Evolutionary conservation across 495 filamentous ascomycete species (phyloP), one percentile per base, ranked within the genome.

Genomic region (Cercophora scortea): DNA sequence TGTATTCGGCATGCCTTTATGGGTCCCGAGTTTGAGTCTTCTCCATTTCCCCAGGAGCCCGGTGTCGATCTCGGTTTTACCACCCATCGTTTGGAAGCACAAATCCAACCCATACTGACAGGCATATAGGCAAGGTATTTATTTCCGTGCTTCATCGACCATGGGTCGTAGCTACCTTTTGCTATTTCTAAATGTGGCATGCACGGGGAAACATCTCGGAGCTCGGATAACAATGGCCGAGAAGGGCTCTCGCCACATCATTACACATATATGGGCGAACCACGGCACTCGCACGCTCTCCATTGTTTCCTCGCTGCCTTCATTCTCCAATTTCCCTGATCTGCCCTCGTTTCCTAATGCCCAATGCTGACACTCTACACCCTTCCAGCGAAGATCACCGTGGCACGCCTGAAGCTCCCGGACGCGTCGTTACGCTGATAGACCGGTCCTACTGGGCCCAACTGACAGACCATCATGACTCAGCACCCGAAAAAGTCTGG

Each of bases 371-470:
- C 25, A 25, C 25, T 25, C 25, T 25, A 25, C 25, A 2, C 11
- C 18, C 5, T 16, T 34, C 39, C 32, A 90, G 91, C 69, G 81
- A 95, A 68, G 93, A 99, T 74, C 93, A 99, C 66, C 87, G 93
- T 50, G 93, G 93, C 43, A 97, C 94, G 0, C 89, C 88, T 34
- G 78, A 83, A 60, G 79, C 81, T 4, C 93, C 93, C 4, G 93
- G 93, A 0, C 83, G 93, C 39, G 94, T 99, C 18, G 92, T 94
- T 8, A 99, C 93, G 0, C 79, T 99, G 11, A 96, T 97, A 55
- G 83, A 87, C 57, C 82, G 81, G 32, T 72, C 76, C 2, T 86
- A 86, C 65, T 97, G 89, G 90, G 80, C 86, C 57, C 84, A 78
- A 5, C 69, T 97, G 19, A 78, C 79, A 43, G 91, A 98, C 61